Evolutionary conservation across 1,139 yeast genomes (phyloP), one percentile per base, ranked within the genome.

Genomic region (Geotrichum phurueaensis): DNA sequence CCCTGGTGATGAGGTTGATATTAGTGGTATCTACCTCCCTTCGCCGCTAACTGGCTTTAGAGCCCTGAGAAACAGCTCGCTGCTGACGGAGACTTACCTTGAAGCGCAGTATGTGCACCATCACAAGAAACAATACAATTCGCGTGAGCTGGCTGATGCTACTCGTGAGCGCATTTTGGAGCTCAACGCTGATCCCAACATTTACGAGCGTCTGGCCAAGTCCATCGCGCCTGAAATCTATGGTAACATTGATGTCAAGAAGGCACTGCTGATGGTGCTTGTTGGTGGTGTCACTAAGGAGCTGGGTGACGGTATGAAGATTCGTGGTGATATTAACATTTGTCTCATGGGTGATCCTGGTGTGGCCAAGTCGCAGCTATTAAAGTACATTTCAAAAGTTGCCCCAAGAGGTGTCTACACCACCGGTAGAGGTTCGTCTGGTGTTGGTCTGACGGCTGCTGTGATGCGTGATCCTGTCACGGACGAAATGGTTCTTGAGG

Each of bases 331-430:
- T 73, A 89, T 95, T 67, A 95, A 95, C 72, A 85, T 95, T 59
- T 89, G 98, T 77, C 81, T 95, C 61, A 94, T 95, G 98, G 99
- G 99, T 68, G 99, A 95, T 71, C 99, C 99, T 49, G 99, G 99
- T 80, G 99, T 95, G 61, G 99, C 99, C 69, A 95, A 95, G 75
- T 94, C 99, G 1, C 99, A 95, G 80, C 79, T 95, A 69, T 80
- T 95, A 65, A 94, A 94, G 73, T 89, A 96, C 45, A 89, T 95
- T 65, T 82, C 92, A 61, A 91, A 92, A 69, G 89, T 95, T 57
- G 96, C 99, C 0, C 99, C 99, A 33, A 83, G 99, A 72, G 96
- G 97, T 56, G 96, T 95, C 50, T 95, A 95, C 75, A 95, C 99
- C 9, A 95, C 99, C 1, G 99, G 99, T 77, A 84, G 96, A 71